These are phyloP conservation scores for Sisymbrium altissimum DNA, from an alignment of 345 rosid genomes.

Conservation along the genomic window DNA sequence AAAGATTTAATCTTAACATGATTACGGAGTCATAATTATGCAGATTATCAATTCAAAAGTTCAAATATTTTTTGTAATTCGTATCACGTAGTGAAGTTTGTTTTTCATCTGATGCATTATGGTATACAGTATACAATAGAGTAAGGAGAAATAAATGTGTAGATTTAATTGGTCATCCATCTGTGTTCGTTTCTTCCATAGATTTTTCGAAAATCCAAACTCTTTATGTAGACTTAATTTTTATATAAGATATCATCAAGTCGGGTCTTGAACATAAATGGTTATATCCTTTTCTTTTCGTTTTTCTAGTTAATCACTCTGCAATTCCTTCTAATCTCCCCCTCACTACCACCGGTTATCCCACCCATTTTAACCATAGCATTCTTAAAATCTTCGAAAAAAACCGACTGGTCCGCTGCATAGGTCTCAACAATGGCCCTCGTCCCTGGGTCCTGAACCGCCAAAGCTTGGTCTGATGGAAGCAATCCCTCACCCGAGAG, in stretches of 20 bases:
- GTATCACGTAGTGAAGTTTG: too few species aligned
- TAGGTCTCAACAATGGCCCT: constrained; percentile 52
- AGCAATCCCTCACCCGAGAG: constrained; percentile 76
- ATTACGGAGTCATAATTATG: too few species aligned
- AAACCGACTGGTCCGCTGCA: constrained; percentile 43
- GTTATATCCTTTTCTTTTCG: too few species aligned
- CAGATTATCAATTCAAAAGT: too few species aligned
- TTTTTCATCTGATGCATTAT: too few species aligned
- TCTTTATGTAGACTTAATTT: constrained; percentile 1
- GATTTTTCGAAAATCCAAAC: background rate
- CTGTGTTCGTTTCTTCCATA: background rate
- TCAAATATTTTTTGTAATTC: too few species aligned
- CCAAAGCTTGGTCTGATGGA: constrained; percentile 69
- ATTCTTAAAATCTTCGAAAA: constrained; percentile 61
- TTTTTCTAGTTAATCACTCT: constrained; percentile 39
- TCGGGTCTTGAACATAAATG: background rate
- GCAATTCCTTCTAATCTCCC: constrained; percentile 51
- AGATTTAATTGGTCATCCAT: background rate
- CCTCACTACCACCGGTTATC: constrained; percentile 31
- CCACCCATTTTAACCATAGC: constrained; percentile 73
- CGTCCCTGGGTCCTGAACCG: constrained; percentile 44
- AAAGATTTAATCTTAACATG: too few species aligned
- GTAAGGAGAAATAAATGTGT: background rate
- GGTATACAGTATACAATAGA: too few species aligned
- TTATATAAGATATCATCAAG: constrained; percentile 6